A percentile compares a stretch with the other conserved stretches of the same genome.
Evolutionary conservation across 257 asterid genomes (phyloP).

Genomic region (Plectranthus barbatus): DNA sequence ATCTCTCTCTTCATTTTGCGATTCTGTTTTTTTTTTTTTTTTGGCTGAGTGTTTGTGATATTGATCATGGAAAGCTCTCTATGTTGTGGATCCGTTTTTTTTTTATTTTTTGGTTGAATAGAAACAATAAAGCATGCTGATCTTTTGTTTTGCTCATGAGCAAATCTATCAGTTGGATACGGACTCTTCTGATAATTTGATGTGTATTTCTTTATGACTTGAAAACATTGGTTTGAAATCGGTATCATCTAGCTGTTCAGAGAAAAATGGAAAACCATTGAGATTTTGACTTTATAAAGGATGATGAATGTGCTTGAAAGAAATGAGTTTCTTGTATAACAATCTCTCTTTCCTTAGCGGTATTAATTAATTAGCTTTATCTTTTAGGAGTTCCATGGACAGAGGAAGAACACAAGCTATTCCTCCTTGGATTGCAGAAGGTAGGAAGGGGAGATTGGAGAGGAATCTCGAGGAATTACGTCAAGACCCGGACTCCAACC

Average conservation of each 20-base stretch:
- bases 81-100: background rate
- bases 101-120: background rate
- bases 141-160: background rate
- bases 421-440: slow-evolving; percentile 72
- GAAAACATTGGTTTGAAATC: background rate
- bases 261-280: background rate
- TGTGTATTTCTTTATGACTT: background rate
- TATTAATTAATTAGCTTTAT: background rate
- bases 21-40: background rate
- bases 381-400: slow-evolving; percentile 80
- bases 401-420: slow-evolving; percentile 79
- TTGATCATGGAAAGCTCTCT: background rate
- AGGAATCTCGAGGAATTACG: slow-evolving; percentile 79
- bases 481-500: slow-evolving; percentile 84
- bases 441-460: slow-evolving; percentile 91
- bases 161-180: background rate
- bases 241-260: background rate
- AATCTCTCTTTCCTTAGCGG: background rate
- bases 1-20: slow-evolving; percentile 20
- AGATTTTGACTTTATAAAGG: background rate
- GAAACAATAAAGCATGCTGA: background rate
- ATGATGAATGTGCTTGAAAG: background rate
- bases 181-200: background rate
- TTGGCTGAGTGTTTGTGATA: slow-evolving; percentile 11
- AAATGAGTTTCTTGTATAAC: background rate